Conservation (phyloP, 768 basidiomycete genomes). For the Pluteus cervinus region DNA sequence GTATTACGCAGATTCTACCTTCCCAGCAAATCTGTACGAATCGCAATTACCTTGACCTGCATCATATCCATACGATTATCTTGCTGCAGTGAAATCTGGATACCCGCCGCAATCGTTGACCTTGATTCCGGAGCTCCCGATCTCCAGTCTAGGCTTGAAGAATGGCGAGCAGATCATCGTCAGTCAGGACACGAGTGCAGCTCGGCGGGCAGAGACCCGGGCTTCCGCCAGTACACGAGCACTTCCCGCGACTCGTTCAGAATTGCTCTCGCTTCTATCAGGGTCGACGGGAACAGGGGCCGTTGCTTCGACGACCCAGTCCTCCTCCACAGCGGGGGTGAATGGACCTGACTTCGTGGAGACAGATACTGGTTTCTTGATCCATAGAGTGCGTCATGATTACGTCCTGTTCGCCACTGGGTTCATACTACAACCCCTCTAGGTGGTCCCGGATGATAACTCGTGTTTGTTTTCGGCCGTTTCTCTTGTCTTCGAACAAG, state of each 20-base stretch:
- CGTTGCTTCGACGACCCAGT: slow-evolving; percentile 3
- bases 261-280: slow-evolving; percentile 11
- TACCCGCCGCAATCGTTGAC: slow-evolving; percentile 79
- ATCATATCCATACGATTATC: slow-evolving; percentile 4
- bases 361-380: slow-evolving; percentile 56
- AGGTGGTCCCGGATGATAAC: slow-evolving; percentile 97
- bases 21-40: slow-evolving; percentile 71
- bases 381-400: slow-evolving; percentile 57
- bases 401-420: background rate
- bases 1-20: slow-evolving; percentile 62
- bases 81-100: slow-evolving; percentile 61
- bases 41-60: slow-evolving; percentile 9
- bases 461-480: slow-evolving; percentile 89
- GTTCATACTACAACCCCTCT: too few species aligned
- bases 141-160: slow-evolving; percentile 72
- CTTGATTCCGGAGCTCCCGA: slow-evolving; percentile 64
- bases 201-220: too few species aligned
- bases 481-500: slow-evolving; percentile 81
- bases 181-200: slow-evolving; percentile 28
- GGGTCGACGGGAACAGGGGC: slow-evolving; percentile 5
- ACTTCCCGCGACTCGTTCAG: background rate
- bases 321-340: slow-evolving; percentile 2
- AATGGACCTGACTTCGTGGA: slow-evolving; percentile 52
- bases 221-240: slow-evolving; percentile 8
- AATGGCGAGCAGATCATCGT: slow-evolving; percentile 87